These are phyloP conservation scores for Candida sojae DNA, from an alignment of 1,139 yeast species.

Conservation along the genomic window DNA sequence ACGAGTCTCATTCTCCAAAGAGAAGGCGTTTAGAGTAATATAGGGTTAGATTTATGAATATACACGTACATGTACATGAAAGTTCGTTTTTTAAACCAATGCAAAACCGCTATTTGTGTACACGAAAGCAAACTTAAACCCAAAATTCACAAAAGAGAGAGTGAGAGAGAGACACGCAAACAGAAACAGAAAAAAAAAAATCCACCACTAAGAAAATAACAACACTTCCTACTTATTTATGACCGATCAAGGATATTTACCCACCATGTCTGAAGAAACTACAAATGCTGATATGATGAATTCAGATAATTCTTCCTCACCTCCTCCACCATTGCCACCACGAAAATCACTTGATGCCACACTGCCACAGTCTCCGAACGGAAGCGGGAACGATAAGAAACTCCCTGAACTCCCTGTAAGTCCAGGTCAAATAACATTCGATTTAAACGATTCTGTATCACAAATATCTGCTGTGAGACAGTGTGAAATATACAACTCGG, in stretches of 20 bases:
- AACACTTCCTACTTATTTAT: background rate
- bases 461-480: constrained; percentile 36
- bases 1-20: background rate
- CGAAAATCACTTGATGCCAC: constrained; percentile 4
- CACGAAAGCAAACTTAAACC: no score
- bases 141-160: no score
- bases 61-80: background rate
- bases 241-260: background rate
- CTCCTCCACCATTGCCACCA: constrained; percentile 10
- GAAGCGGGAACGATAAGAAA: constrained; percentile 1
- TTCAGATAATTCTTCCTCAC: background rate
- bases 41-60: background rate
- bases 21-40: background rate
- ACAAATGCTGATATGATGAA: background rate
- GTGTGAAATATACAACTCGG: constrained; percentile 31
- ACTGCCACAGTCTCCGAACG: background rate
- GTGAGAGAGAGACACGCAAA: background rate
- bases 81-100: background rate
- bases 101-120: no score
- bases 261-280: background rate
- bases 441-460: constrained; percentile 24
- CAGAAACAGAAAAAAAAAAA: background rate
- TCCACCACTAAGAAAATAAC: background rate
- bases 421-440: constrained; percentile 6
- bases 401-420: constrained; percentile 10